Evolutionary conservation across 352 stramenopile genomes (phyloP).

Genomic region (Globisporangium acanthophoron): DNA sequence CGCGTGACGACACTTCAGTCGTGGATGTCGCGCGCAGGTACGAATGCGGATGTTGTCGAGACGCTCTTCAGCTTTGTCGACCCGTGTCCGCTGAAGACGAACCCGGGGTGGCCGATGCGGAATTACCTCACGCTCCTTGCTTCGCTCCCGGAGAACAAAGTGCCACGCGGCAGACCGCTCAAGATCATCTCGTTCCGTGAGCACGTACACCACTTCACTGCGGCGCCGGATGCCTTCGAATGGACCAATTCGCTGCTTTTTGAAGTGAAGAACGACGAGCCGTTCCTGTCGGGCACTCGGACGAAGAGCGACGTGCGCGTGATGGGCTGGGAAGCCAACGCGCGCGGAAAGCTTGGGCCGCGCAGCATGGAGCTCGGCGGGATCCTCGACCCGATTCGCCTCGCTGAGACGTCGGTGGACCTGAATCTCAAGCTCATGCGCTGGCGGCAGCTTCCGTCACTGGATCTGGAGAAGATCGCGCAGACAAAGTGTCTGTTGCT

Average conservation of each 20-base stretch:
- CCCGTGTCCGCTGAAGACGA: constrained; percentile 60
- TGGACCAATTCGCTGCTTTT: constrained; percentile 61
- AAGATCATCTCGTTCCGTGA: constrained; percentile 71
- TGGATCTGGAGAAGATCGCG: constrained; percentile 90
- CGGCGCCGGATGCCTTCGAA: constrained; percentile 33
- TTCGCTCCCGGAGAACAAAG: constrained; percentile 24
- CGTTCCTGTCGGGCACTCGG: constrained; percentile 21
- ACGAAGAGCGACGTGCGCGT: constrained; percentile 22
- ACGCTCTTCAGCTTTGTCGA: constrained; percentile 87
- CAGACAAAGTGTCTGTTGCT: constrained; percentile 94
- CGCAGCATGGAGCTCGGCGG: constrained; percentile 69
- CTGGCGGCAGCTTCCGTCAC: constrained; percentile 94
- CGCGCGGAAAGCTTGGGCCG: constrained; percentile 62
- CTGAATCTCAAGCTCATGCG: constrained; percentile 99
- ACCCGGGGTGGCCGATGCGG: constrained; percentile 86
- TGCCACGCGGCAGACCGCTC: constrained; percentile 25
- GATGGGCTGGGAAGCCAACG: constrained; percentile 75
- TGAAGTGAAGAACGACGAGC: constrained; percentile 31
- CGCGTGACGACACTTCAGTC: constrained; percentile 25
- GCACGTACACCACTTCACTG: constrained; percentile 47
- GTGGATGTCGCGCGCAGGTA: constrained; percentile 17
- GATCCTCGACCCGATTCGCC: constrained; percentile 77
- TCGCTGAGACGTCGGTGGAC: constrained; percentile 95
- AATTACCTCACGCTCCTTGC: constrained; percentile 79
- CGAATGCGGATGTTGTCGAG: constrained; percentile 15